Conservation (phyloP, 306 rosid genomes). For the Prunus mume region DNA sequence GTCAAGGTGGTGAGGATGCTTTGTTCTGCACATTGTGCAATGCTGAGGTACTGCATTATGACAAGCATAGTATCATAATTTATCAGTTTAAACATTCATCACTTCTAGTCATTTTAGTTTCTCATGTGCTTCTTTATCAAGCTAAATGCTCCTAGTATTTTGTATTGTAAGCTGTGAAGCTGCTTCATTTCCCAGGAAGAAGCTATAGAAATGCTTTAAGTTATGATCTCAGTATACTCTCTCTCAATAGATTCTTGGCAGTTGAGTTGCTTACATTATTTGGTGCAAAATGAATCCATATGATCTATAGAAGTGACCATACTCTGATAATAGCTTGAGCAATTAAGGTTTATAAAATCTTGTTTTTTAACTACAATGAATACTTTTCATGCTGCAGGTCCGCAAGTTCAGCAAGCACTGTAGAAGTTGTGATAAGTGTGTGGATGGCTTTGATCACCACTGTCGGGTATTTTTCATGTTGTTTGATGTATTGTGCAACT, state of each 20-base stretch:
- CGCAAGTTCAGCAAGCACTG: conserved; percentile 97
- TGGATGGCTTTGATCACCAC: conserved; percentile 97
- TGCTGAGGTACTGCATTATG: conserved; percentile 69
- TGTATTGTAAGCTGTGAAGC: neutral
- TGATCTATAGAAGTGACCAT: neutral
- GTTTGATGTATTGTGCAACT: conserved; percentile 4
- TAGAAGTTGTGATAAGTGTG: conserved; percentile 98
- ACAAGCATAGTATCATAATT: neutral
- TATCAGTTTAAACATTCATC: conserved; percentile 7
- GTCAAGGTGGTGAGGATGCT: conserved; percentile 81
- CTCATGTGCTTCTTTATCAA: conserved; percentile 13
- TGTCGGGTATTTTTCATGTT: conserved; percentile 65
- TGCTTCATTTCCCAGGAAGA: neutral
- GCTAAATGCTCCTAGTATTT: neutral
- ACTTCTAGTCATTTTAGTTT: conserved; percentile 6
- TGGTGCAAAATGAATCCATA: neutral
- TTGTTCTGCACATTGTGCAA: conserved; percentile 97
- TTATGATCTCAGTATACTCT: neutral
- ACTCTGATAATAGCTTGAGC: neutral
- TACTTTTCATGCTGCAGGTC: conserved; percentile 57
- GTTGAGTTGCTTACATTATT: neutral
- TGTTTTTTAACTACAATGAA: neutral
- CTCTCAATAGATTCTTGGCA: neutral
- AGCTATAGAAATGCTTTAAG: neutral
- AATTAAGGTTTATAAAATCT: neutral